Evolutionary conservation across 345 rosid genomes (phyloP), one percentile per base, ranked within the genome.

Genomic region (Brassica rapa): DNA sequence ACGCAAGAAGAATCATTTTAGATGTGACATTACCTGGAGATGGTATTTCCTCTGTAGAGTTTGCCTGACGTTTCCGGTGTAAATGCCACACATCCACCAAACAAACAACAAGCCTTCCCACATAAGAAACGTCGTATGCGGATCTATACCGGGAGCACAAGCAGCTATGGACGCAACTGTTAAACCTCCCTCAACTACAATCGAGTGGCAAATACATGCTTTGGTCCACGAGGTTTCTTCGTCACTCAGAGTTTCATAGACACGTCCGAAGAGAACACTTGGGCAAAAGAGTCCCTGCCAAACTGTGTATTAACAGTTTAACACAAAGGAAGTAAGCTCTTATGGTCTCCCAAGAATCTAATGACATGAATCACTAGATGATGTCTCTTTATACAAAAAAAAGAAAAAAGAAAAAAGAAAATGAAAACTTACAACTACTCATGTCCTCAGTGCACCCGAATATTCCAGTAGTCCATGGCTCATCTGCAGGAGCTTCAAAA

Each of bases 61-160:
- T 73, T 95, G 96, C 25, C 98, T 83, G 21, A 74, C 79, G 74
- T 90, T 89, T 15, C 99, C 98, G 1, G 97, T 95, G 85, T 95
- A 95, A 61, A 91, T 89, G 81, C 99, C 98, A 82, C 98, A 91
- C 92, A 93, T 89, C 99, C 98, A 95, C 99, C 99, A 95, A 62
- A 96, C 87, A 83, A 95, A 95, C 53, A 93, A 59, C 80, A 95
- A 84, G 29, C 98, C 96, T 87, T 95, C 99, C 67, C 88, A 88
- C 5, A 93, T 77, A 62, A 95, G 94, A 81, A 95, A 93, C 24
- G 97, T 72, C 0, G 97, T 85, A 29, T 85, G 87, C 2, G 96
- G 96, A 60, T 91, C 96, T 43, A 93, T 78, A 46, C 98, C 98
- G 60, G 91, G 89, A 77, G 83, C 83, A 76, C 86, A 72, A 2